Conservation (phyloP, 345 rosid genomes). For the Gossypium turneri region DNA sequence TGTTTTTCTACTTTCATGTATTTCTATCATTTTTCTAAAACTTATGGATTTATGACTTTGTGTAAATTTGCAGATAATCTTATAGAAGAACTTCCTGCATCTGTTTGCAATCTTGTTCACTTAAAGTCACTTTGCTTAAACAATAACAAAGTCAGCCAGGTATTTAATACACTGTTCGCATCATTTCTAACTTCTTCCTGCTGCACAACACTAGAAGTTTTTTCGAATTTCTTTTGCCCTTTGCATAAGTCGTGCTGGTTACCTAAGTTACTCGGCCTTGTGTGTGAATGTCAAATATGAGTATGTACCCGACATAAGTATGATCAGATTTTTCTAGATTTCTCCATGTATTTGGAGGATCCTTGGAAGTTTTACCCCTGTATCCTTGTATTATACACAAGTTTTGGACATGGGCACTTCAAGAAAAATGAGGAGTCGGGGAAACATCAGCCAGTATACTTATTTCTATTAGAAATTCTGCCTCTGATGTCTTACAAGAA, state of each 20-base stretch:
- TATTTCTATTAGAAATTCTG: not conserved
- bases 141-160: conserved; percentile 76
- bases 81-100: conserved; percentile 76
- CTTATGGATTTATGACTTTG: conserved; percentile 21
- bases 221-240: not conserved
- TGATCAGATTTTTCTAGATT: not conserved
- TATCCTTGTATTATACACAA: no score
- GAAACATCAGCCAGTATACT: not conserved
- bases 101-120: conserved; percentile 74
- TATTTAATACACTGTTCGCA: conserved; percentile 18
- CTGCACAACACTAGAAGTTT: not conserved
- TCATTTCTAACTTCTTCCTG: conserved; percentile 5
- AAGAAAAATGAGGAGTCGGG: no score
- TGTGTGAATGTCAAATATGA: not conserved
- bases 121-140: conserved; percentile 71
- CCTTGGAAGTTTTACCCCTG: not conserved
- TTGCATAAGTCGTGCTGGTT: not conserved
- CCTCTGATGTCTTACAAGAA: not conserved
- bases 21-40: not conserved
- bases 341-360: not conserved
- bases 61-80: conserved; percentile 66
- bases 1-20: not conserved
- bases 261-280: not conserved
- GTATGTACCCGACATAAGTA: not conserved
- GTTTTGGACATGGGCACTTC: no score